phyloP scores from a whole-genome alignment of 805 yeast species.

The Wickerhamomyces bisporus region DNA sequence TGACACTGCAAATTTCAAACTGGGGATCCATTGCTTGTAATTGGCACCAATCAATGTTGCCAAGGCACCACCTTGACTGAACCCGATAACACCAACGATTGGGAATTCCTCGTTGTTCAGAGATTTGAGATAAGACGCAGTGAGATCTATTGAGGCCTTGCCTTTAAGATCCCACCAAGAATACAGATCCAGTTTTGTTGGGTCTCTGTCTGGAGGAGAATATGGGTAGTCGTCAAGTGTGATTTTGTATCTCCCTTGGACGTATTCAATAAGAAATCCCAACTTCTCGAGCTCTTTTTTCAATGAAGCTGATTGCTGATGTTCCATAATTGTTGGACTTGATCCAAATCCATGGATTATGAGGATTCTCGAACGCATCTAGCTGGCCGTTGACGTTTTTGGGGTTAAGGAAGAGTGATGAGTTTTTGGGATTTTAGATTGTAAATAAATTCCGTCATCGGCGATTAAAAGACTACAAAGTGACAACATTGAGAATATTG shows the following conservation, averaged over 20 bases:
- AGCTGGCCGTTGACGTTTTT: not conserved
- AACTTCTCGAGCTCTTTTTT: conserved; percentile 1
- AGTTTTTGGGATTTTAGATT: too few species aligned
- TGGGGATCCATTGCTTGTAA: conserved; percentile 2
- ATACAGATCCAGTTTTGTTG: not conserved
- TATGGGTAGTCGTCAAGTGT: conserved; percentile 3
- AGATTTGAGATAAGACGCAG: not conserved
- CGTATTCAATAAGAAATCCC: conserved; percentile 4
- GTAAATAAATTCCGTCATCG: too few species aligned
- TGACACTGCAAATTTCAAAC: conserved; percentile 4
- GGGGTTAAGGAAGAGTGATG: too few species aligned
- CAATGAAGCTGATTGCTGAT: not conserved
- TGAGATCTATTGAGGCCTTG: not conserved
- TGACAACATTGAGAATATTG: not conserved
- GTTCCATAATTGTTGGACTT: not conserved
- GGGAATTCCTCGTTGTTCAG: not conserved
- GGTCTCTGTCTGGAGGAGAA: conserved; percentile 2
- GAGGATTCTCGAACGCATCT: not conserved
- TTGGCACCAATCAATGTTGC: conserved; percentile 3
- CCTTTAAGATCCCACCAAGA: conserved; percentile 7
- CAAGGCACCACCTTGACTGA: conserved; percentile 8
- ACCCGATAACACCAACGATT: conserved; percentile 6
- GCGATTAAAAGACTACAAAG: too few species aligned
- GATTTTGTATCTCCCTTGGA: conserved; percentile 1
- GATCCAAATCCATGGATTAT: conserved; percentile 3